Percentiles rank a stretch among this genome's conserved stretches.
Conservation (phyloP, 1,139 yeast species). For the Zygotorulaspora mrakii region DNA sequence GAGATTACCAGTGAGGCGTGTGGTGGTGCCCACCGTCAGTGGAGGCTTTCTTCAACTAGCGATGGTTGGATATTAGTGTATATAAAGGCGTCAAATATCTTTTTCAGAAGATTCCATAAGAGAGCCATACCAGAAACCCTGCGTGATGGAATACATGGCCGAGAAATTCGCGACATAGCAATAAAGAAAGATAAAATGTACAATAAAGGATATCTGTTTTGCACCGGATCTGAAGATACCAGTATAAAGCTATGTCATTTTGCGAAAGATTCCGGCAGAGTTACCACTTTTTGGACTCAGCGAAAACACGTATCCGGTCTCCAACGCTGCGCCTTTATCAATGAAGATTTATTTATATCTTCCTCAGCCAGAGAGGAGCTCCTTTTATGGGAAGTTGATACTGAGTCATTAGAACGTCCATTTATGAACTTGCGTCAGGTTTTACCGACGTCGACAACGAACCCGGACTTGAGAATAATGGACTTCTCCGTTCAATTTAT, state of each 20-base stretch:
- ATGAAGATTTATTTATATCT: constrained; percentile 50
- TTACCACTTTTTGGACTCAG: constrained; percentile 55
- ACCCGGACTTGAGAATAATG: constrained; percentile 87
- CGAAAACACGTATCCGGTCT: constrained; percentile 86
- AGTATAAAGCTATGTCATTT: constrained; percentile 57
- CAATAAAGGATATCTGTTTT: constrained; percentile 41
- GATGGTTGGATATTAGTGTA: constrained; percentile 43
- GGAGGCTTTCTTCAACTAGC: constrained; percentile 44
- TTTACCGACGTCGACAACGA: constrained; percentile 46
- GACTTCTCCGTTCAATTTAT: constrained; percentile 56
- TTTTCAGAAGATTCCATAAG: constrained; percentile 36
- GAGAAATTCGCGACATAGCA: constrained; percentile 74
- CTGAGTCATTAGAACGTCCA: constrained; percentile 39
- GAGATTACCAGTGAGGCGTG: constrained; percentile 72
- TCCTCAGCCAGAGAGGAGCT: constrained; percentile 92
- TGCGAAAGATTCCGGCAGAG: constrained; percentile 38
- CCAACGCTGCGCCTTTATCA: constrained; percentile 66
- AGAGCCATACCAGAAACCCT: constrained; percentile 36
- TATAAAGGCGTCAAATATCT: constrained; percentile 51
- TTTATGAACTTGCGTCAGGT: constrained; percentile 46
- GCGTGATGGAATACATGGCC: constrained; percentile 75
- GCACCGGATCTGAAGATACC: constrained; percentile 90
- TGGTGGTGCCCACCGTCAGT: constrained; percentile 88
- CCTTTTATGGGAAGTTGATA: constrained; percentile 63
- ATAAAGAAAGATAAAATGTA: constrained; percentile 38